Evolutionary conservation across 768 basidiomycete genomes (phyloP), one percentile per base, ranked within the genome.

Genomic region (Amanita pallidorosea): DNA sequence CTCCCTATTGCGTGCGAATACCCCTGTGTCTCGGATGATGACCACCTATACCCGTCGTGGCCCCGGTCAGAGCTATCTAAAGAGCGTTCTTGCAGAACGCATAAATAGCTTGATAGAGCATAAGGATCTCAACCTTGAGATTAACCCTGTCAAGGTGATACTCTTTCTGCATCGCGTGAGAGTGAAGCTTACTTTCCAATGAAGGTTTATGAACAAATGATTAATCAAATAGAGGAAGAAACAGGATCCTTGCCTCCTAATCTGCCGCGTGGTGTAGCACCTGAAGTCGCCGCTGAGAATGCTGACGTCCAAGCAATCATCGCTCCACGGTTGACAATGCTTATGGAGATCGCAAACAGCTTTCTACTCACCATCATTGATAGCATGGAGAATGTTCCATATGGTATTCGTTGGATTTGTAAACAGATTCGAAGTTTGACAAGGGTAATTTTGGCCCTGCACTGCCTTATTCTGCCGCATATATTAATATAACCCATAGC

Each of bases 11-110:
- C 89, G 96, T 49, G 96, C 96, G 53, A 99, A 99, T 68, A 99
- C 96, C 45, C 96, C 96, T 43, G 96, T 99, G 20, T 97, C 93
- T 45, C 85, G 96, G 35, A 99, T 99, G 96, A 99, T 99, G 96
- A 99, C 96, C 41, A 98, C 96, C 17, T 99, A 99, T 69, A 98
- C 96, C 48, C 88, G 96, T 54, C 87, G 96, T 50, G 96, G 96
- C 52, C 96, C 96, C 1, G 96, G 96, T 51, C 96, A 98, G 67
- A 93, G 91, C 60, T 99, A 98, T 66, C 81, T 99, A 56, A 99
- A 99, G 75, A 85, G 87, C 55, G 94, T 98, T 25, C 76, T 99
- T 43, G 94, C 96, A 22, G 96, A 99, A 63, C 83, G 95, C 56
- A 98, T 99, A 69, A 98, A 99, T 70, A 92, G 90, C 60, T 73